Evolutionary conservation across 2,329 filamentous ascomycete genomes (phyloP).

Genomic region (Fusarium clavum): DNA sequence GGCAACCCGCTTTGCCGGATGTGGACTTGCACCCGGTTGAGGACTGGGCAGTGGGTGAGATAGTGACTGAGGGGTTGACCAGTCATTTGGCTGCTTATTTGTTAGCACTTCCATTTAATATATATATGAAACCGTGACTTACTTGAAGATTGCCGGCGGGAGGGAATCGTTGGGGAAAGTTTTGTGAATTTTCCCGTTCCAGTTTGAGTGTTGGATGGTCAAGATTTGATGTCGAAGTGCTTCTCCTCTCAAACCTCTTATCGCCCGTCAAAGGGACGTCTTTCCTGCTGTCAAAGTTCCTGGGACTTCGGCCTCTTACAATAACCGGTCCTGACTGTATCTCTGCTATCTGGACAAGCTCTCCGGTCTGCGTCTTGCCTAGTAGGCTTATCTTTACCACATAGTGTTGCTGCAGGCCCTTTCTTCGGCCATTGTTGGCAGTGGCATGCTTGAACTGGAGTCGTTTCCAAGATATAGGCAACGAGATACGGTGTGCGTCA

Average conservation of each 20-base stretch:
- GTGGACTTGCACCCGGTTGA: constrained; percentile 53
- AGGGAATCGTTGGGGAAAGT: constrained; percentile 48
- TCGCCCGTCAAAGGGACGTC: constrained; percentile 78
- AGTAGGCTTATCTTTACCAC: constrained; percentile 86
- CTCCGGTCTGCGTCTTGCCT: constrained; percentile 76
- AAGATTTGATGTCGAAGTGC: constrained; percentile 50
- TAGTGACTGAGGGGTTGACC: constrained; percentile 57
- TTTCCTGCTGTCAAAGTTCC: constrained; percentile 93
- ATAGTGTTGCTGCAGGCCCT: constrained; percentile 96
- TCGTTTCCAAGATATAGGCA: constrained; percentile 92
- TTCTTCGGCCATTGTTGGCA: constrained; percentile 93
- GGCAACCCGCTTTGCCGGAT: constrained; percentile 64
- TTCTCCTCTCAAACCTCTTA: constrained; percentile 61
- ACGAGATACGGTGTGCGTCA: constrained; percentile 80
- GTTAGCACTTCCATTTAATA: constrained; percentile 22
- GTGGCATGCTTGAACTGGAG: constrained; percentile 96
- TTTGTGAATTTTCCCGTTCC: constrained; percentile 50
- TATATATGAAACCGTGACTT: constrained; percentile 21
- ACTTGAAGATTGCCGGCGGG: constrained; percentile 53
- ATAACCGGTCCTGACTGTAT: constrained; percentile 94
- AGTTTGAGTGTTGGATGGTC: constrained; percentile 50
- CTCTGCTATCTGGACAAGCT: constrained; percentile 80
- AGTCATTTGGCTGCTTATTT: constrained; percentile 56
- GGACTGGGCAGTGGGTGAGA: constrained; percentile 48
- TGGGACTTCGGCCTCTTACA: constrained; percentile 88